Conservation (phyloP, 306 rosid genomes). For the Glycine soja region DNA sequence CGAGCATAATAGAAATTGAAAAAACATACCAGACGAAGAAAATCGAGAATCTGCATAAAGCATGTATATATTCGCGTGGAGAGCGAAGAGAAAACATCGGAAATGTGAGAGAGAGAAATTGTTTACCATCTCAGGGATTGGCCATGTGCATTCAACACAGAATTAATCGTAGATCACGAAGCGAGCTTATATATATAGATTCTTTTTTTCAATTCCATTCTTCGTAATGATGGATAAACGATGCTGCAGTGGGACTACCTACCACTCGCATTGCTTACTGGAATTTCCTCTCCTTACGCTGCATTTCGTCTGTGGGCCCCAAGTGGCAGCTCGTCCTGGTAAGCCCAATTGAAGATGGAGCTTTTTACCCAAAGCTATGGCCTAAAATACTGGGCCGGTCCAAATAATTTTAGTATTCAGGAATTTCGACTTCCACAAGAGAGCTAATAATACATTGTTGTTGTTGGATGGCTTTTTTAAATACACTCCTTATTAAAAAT, state of each 20-base stretch:
- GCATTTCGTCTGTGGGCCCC: not conserved
- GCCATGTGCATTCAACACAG: conserved; percentile 27
- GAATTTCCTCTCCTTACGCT: not conserved
- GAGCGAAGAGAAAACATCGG: conserved; percentile 8
- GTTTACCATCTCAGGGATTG: conserved; percentile 44
- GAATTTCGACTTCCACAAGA: not conserved
- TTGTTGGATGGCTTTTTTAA: not conserved
- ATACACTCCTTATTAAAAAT: not conserved
- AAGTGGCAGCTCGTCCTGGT: not conserved
- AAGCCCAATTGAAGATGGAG: not conserved
- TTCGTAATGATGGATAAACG: not conserved
- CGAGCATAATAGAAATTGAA: not conserved
- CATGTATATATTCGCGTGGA: not conserved
- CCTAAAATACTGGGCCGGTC: not conserved
- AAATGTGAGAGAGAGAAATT: not conserved
- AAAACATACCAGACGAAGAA: not conserved
- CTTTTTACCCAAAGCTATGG: not conserved
- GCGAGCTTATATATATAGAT: not conserved
- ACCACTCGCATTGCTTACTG: conserved; percentile 43
- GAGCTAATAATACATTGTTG: not conserved
- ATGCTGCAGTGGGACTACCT: conserved; percentile 30
- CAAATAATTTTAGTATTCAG: not conserved
- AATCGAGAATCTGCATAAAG: conserved; percentile 8
- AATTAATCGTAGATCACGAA: conserved; percentile 45
- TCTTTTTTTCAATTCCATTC: not conserved